A percentile compares a stretch with the other conserved stretches of the same genome.
Evolutionary conservation across 108 stramenopile genomes (phyloP).

Genomic region (Fistulifera pelliculosa): DNA sequence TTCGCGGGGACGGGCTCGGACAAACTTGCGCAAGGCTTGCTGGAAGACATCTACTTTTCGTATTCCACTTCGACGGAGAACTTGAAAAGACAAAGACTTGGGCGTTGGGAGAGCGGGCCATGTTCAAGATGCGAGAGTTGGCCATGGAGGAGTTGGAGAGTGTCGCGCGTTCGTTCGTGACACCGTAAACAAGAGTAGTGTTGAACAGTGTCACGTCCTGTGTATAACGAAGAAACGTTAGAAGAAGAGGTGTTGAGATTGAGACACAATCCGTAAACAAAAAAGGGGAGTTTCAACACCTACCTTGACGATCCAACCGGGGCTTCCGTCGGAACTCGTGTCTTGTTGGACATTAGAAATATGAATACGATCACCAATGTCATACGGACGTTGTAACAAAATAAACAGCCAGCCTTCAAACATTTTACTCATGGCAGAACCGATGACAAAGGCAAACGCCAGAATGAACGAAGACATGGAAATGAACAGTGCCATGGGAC

Average conservation of each 20-base stretch:
- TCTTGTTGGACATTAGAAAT: conserved; percentile 28
- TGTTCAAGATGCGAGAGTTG: conserved; percentile 53
- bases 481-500: conserved; percentile 34
- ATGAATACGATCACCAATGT: conserved; percentile 57
- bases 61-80: conserved; percentile 50
- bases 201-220: conserved; percentile 26
- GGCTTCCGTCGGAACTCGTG: conserved; percentile 29
- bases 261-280: no score
- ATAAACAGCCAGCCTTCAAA: conserved; percentile 56
- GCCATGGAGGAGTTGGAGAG: conserved; percentile 58
- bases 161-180: conserved; percentile 62
- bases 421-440: conserved; percentile 23
- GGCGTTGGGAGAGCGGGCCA: conserved; percentile 55
- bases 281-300: no score
- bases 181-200: conserved; percentile 34
- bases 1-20: conserved; percentile 49
- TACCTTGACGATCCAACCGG: conserved; percentile 44
- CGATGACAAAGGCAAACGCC: conserved; percentile 29
- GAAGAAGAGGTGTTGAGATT: no score
- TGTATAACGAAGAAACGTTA: no score
- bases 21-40: conserved; percentile 34
- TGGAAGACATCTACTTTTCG: conserved; percentile 37
- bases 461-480: conserved; percentile 26
- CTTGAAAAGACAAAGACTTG: conserved; percentile 31
- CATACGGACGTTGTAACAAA: conserved; percentile 50